Evolutionary conservation across 352 stramenopile species (phyloP), one percentile per base, ranked within the genome.

Genomic region (Aphanomyces astaci): DNA sequence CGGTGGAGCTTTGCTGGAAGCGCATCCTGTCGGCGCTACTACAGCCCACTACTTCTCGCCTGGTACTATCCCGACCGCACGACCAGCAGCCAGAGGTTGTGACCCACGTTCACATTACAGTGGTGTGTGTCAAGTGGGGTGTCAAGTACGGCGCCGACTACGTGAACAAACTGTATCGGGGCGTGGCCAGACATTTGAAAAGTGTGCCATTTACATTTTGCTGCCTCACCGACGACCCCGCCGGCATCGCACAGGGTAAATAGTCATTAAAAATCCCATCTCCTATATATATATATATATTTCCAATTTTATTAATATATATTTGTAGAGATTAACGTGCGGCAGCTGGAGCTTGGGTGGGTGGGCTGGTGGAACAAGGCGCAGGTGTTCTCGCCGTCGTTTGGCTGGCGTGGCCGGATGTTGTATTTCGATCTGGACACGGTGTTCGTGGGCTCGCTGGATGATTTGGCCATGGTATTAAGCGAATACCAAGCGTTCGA

Each of bases 71-170:
- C 13, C 59, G n/a, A 25, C 13, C 40, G 40, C 31, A 11, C 27
- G 55, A 57, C 10, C 11, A 17, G 0, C 22, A 22, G 17, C 39
- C 17, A 1, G 36, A 66, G 4, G 51, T n/a, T n/a, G n/a, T n/a
- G n/a, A n/a, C n/a, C n/a, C n/a, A n/a, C n/a, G n/a, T n/a, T n/a
- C n/a, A n/a, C 13, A 27, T 45, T 4, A 76, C 79, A 0, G 76
- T 93, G 17, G 66, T 92, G n/a, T 94, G 84, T 49, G 82, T 94
- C 54, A 95, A 95, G 62, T 94, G 85, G 82, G 87, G 87, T n/a
- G 71, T 45, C 55, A 95, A 94, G 66, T 95, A 95, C 66, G 74
- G 72, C 10, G 52, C 81, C 11, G 80, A 87, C n/a, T 95, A 95
- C 65, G 85, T 94, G 10, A 94, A 94, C 69, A 87, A 74, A 30